phyloP scores from a whole-genome alignment of 1,139 yeast species.

The Hanseniaspora sp. region DNA sequence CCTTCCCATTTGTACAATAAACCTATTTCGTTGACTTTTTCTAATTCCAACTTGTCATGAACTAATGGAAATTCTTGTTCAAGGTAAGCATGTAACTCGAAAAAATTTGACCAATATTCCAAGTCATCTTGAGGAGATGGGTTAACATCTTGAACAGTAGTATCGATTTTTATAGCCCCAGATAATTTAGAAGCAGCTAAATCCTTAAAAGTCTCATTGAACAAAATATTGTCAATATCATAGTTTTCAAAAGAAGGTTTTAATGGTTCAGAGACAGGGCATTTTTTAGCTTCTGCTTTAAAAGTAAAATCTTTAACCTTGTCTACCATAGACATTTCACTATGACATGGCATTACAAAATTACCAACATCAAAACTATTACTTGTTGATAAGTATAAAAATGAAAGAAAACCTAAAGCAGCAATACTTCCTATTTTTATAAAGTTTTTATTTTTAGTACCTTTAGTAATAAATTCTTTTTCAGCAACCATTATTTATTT shows the following conservation, averaged over 20 bases:
- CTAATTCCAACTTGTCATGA: slow-evolving; percentile 34
- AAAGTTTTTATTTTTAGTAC: neutral
- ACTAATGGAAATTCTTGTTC: slow-evolving; percentile 47
- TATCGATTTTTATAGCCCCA: slow-evolving; percentile 51
- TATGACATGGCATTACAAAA: neutral
- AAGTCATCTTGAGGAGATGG: slow-evolving; percentile 35
- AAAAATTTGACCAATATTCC: slow-evolving; percentile 33
- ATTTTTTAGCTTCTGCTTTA: slow-evolving; percentile 1
- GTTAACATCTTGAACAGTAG: slow-evolving; percentile 48
- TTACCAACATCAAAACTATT: neutral
- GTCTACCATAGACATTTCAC: neutral
- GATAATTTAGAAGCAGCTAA: slow-evolving; percentile 37
- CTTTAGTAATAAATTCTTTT: neutral
- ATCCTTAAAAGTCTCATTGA: slow-evolving; percentile 35
- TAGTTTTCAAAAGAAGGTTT: slow-evolving; percentile 18
- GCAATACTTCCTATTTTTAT: neutral
- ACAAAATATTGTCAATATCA: slow-evolving; percentile 26
- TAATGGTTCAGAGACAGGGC: slow-evolving; percentile 18
- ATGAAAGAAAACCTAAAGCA: neutral
- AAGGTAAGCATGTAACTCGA: slow-evolving; percentile 44
- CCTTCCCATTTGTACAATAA: slow-evolving; percentile 61
- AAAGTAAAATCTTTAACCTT: slow-evolving; percentile 1
- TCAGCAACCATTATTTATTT: neutral
- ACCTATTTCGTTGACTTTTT: slow-evolving; percentile 49
- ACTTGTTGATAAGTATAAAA: neutral